Percentiles rank a stretch among this genome's conserved stretches.
Conservation (phyloP, 2,329 filamentous ascomycete species). For the Talaromyces sp. region DNA sequence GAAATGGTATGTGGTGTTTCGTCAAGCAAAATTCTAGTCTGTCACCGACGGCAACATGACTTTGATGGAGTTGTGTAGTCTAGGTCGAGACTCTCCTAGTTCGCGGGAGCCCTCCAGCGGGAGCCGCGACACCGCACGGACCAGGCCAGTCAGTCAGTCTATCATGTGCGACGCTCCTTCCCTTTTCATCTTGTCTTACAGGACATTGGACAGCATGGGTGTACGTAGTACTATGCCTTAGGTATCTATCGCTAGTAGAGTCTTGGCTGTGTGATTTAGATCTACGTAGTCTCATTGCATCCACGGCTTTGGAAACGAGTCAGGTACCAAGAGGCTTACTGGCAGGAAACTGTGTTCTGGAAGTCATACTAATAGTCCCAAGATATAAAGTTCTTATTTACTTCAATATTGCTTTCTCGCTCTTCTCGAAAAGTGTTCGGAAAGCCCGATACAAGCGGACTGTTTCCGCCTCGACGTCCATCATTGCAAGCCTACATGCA, state of each 20-base stretch:
- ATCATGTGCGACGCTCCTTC: not conserved
- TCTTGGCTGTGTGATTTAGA: not conserved
- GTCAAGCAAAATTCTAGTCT: not conserved
- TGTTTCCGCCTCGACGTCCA: not conserved
- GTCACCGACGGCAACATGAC: slow-evolving; percentile 3
- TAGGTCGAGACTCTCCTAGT: not conserved
- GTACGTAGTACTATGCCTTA: not conserved
- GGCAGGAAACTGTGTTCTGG: not conserved
- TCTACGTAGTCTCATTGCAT: no score
- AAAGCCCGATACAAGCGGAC: not conserved
- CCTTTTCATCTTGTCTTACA: not conserved
- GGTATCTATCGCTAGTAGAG: not conserved
- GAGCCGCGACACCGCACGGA: slow-evolving; percentile 7
- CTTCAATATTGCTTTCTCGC: no score
- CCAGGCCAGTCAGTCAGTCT: not conserved
- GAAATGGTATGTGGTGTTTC: not conserved
- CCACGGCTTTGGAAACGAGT: not conserved
- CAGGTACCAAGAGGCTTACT: not conserved
- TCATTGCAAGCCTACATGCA: not conserved
- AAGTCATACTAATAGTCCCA: not conserved
- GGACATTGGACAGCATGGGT: not conserved
- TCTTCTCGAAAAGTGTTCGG: not conserved
- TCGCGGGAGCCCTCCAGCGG: slow-evolving; percentile 11
- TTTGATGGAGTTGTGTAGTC: not conserved
- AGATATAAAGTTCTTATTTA: no score